Percentiles rank a stretch among this genome's conserved stretches.
These are phyloP conservation scores for Hanseniaspora pseudoguilliermondii DNA, from an alignment of 805 yeast genomes.

Conservation along the genomic window DNA sequence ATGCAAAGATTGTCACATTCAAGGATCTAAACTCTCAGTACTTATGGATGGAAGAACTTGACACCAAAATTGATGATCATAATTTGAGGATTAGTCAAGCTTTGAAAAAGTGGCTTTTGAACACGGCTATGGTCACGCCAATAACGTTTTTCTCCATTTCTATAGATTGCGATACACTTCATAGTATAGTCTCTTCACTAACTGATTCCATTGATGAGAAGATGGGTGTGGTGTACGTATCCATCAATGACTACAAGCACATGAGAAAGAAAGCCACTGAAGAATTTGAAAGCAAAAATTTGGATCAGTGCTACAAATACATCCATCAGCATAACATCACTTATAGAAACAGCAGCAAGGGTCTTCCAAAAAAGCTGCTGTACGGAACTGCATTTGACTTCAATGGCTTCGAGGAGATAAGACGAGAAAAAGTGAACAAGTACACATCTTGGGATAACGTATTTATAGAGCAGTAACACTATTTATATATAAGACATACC, in stretches of 20 bases:
- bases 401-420: constrained; percentile 17
- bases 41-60: constrained; percentile 1
- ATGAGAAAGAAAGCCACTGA: constrained; percentile 16
- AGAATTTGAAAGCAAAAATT: constrained; percentile 18
- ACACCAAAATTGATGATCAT: neutral
- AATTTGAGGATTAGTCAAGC: constrained; percentile 11
- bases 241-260: constrained; percentile 18
- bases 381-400: neutral
- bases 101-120: constrained; percentile 22
- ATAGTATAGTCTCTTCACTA: constrained; percentile 21
- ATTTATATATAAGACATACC: neutral
- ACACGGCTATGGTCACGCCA: constrained; percentile 20
- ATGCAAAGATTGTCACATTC: neutral
- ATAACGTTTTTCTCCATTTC: constrained; percentile 23
- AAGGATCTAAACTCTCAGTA: neutral
- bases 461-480: constrained; percentile 15
- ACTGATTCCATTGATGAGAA: constrained; percentile 19
- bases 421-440: constrained; percentile 17
- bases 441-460: constrained; percentile 12
- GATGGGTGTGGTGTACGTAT: constrained; percentile 24
- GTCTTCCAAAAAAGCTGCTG: constrained; percentile 5
- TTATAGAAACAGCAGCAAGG: neutral
- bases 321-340: neutral
- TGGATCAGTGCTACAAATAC: constrained; percentile 15
- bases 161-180: constrained; percentile 22